Base-by-base conservation (phyloP, 208 protist genomes). In the Acanthamoeba castellanii region DNA sequence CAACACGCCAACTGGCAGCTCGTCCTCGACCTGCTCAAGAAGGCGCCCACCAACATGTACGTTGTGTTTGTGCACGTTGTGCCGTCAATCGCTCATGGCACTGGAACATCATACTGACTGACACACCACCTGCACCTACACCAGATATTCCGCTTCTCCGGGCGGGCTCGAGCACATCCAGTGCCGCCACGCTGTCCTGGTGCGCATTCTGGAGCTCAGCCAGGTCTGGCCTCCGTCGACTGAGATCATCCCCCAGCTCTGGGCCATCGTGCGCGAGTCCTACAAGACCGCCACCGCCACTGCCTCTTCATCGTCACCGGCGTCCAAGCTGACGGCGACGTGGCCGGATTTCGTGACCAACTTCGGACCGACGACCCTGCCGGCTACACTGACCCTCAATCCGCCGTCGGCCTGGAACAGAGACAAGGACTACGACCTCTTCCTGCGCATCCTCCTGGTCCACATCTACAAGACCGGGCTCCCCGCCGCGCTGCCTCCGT, bases 1-100 rank as follows among this genome's bases (percentile, higher is more conserved):
- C 70, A 81, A 30, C 70, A 81, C n/a, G n/a, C 70, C 37, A 81
- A 81, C 70, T 81, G 70, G 70, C 70, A 25, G 70, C 70, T 81
- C 30, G 70, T 81, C 0, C n/a, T 81, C 14, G 70, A 81, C 30
- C 32, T 81, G 30, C 70, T 81, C 70, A 81, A 81, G 37, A 81
- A 81, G 70, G n/a, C 34, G n/a, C 70, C 70, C 20, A 11, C 70
- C 14, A 47, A 81, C 16, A 81, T 81, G 70, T 81, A 50, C 68
- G 27, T 37, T 57, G 52, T 20, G 47, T 57, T 57, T 55, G 52
- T 45, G 42, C 5, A 45, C 42, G 42, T 45, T 45, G 42, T 45
- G 42, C 42, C 25, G 14, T 16, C 13, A 16, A 76, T 32, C 4
- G 30, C 32, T 30, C 22, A 34, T 30, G 25, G 68, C 25, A 27